phyloP scores from a whole-genome alignment of 352 stramenopile genomes.

The Pythium volutum region DNA sequence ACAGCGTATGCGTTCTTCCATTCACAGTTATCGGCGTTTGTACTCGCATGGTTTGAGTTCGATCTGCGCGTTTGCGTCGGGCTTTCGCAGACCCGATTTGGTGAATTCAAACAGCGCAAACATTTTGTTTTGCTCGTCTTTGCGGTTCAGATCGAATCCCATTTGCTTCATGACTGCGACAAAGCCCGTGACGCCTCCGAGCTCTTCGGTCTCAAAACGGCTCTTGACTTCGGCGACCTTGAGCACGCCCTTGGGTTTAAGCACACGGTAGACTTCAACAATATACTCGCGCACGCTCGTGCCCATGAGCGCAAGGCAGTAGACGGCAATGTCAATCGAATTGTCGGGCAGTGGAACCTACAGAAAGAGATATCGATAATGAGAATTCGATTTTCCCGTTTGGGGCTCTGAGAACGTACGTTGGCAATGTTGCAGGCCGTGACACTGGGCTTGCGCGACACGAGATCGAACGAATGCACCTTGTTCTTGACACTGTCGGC shows the following conservation, averaged over 20 bases:
- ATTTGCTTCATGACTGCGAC: slow-evolving; percentile 53
- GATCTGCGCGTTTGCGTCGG: slow-evolving; percentile 48
- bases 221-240: slow-evolving; percentile 85
- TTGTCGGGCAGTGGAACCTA: slow-evolving; percentile 90
- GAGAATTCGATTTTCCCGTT: background rate
- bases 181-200: slow-evolving; percentile 68
- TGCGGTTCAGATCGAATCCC: slow-evolving; percentile 68
- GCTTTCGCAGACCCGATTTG: slow-evolving; percentile 47
- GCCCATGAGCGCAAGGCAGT: slow-evolving; percentile 98
- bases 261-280: slow-evolving; percentile 92
- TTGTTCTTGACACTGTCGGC: slow-evolving; percentile 86
- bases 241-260: slow-evolving; percentile 92
- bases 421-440: slow-evolving; percentile 98
- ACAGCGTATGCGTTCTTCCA: background rate
- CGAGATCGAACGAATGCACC: slow-evolving; percentile 98
- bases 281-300: slow-evolving; percentile 97
- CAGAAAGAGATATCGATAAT: background rate
- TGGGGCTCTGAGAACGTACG: slow-evolving; percentile 26
- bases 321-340: slow-evolving; percentile 95
- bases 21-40: slow-evolving; percentile 59
- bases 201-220: slow-evolving; percentile 67
- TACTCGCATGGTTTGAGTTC: slow-evolving; percentile 86
- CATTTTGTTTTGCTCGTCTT: slow-evolving; percentile 85
- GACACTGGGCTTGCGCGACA: slow-evolving; percentile 89
- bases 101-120: slow-evolving; percentile 84